Base-by-base conservation (phyloP, 2,329 filamentous ascomycete species). In the Penicillium sp. region DNA sequence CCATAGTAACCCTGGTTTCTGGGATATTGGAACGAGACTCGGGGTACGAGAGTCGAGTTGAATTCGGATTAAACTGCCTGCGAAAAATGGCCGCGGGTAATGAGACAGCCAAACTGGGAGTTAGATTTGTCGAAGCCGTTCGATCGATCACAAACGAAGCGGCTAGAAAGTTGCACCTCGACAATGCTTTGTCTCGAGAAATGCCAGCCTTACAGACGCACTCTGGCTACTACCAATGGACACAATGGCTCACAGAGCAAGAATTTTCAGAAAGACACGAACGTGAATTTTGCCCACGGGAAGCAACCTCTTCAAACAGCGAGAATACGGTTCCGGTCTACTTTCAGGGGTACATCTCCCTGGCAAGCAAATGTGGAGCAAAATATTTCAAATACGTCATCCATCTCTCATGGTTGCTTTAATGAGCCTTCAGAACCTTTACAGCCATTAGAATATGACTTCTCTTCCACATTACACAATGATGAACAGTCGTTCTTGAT, bases 21-120 rank as follows among this genome's bases (percentile, higher is more conserved):
- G 71, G 72, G 0, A 71, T 75, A 14, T 52, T 72, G 5, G 67
- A 72, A n/a, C 61, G 70, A 1, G 71, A 74, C 48, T 63, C 68
- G 0, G 64, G 59, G 4, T 75, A 72, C 18, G 62, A 68, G 3
- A 47, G 60, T 3, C 57, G 65, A 16, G 67, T 73, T 0, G 51
- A 47, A 0, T 71, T 74, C 40, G 72, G 71, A 0, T 26, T 74
- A 5, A 62, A 65, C 3, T 72, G 69, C 44, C 66, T 75, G 1
- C 58, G 64, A 1, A 64, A 54, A n/a, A 75, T 75, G 71, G 66
- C 72, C 0, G 60, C 62, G 4, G 71, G 69, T 0, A 74, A 72
- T 47, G 56, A 58, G 31, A 67, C 68, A 3, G 63, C 68, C 5
- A 62, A 63, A 43, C 53, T 68, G 36, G 65, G 67, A 0, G 63